Conservation (phyloP, 2,329 filamentous ascomycete species). For the Fusarium temperatum region DNA sequence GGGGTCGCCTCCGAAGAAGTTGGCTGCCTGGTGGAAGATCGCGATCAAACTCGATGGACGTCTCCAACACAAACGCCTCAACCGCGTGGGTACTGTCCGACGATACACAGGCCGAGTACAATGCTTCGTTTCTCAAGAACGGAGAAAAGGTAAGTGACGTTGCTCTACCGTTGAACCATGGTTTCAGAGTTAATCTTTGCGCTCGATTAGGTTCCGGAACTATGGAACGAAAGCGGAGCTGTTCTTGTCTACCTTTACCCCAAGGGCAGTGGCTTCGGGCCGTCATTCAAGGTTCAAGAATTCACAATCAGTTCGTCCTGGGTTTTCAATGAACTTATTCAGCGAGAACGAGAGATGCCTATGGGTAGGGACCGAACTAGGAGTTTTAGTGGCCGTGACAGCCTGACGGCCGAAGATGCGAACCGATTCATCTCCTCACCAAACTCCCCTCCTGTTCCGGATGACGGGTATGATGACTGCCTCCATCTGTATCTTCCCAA, state of each 20-base stretch:
- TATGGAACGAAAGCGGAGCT: conserved; percentile 70
- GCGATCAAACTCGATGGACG: conserved; percentile 58
- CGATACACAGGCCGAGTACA: conserved; percentile 64
- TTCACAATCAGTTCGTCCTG: conserved; percentile 64
- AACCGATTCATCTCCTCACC: conserved; percentile 51
- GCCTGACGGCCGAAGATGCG: conserved; percentile 61
- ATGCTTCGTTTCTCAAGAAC: conserved; percentile 59
- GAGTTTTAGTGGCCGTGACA: conserved; percentile 59
- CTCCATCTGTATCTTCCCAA: conserved; percentile 64
- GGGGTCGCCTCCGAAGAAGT: conserved; percentile 60
- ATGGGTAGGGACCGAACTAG: conserved; percentile 48
- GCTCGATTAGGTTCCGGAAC: conserved; percentile 64
- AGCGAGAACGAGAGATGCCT: conserved; percentile 52
- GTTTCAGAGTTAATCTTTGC: conserved; percentile 25
- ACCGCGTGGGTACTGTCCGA: conserved; percentile 66
- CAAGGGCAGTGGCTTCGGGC: conserved; percentile 57
- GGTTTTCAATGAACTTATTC: conserved; percentile 63
- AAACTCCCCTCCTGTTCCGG: conserved; percentile 47
- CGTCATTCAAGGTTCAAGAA: conserved; percentile 69
- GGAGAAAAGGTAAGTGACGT: conserved; percentile 61
- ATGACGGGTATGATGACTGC: conserved; percentile 51
- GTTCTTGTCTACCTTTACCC: conserved; percentile 67
- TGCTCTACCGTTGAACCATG: conserved; percentile 7
- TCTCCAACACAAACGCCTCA: conserved; percentile 30
- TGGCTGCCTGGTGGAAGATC: conserved; percentile 64